phyloP scores from a whole-genome alignment of 306 rosid species.

The Pyrus communis region DNA sequence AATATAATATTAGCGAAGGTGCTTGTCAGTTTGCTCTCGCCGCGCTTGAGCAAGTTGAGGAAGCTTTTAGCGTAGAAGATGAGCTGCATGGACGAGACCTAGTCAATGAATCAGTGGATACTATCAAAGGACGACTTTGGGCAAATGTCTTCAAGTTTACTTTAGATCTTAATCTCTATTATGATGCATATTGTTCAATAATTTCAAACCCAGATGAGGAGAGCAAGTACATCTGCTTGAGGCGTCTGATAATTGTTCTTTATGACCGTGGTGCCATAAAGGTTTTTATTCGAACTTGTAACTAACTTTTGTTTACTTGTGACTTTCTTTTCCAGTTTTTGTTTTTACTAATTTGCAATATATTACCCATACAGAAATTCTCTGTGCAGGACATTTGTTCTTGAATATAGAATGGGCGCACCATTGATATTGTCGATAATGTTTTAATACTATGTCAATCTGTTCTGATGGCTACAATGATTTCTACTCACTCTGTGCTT shows the following conservation, averaged over 20 bases:
- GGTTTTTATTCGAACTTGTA: conserved; percentile 36
- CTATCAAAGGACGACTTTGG: conserved; percentile 86
- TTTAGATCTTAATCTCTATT: conserved; percentile 64
- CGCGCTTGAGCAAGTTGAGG: conserved; percentile 96
- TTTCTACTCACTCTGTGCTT: neutral
- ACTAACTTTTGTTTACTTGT: neutral
- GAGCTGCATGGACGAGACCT: conserved; percentile 25
- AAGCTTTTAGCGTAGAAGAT: conserved; percentile 39
- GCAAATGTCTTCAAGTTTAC: conserved; percentile 88
- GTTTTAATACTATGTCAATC: no score
- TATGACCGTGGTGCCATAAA: conserved; percentile 73
- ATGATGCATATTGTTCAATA: conserved; percentile 92
- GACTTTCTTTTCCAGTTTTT: neutral
- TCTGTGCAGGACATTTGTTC: neutral
- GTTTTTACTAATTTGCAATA: neutral
- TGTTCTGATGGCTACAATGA: no score
- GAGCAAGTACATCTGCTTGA: conserved; percentile 82
- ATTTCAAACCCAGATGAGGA: conserved; percentile 94
- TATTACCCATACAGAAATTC: neutral
- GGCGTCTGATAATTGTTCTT: conserved; percentile 86
- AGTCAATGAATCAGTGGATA: conserved; percentile 48
- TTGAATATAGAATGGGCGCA: no score
- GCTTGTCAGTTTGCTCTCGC: conserved; percentile 96
- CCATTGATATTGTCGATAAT: no score
- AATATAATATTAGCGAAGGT: conserved; percentile 71